phyloP scores from a whole-genome alignment of 768 basidiomycete genomes.

The Holtermannia corniformis region DNA sequence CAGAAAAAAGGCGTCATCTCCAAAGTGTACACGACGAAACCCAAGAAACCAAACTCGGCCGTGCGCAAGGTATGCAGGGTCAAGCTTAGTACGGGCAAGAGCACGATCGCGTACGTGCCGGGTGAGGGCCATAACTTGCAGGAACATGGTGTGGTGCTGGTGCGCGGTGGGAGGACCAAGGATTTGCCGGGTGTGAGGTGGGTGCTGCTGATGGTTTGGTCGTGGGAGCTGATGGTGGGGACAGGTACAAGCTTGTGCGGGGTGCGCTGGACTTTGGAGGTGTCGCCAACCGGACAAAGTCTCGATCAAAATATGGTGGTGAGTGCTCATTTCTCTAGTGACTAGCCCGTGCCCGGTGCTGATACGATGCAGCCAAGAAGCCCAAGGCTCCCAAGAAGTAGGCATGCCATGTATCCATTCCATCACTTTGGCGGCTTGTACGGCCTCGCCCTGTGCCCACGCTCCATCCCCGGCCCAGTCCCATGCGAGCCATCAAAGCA shows the following conservation, averaged over 20 bases:
- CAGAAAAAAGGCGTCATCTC: conserved; percentile 90
- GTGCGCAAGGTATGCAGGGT: conserved; percentile 94
- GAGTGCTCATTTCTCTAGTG: conserved; percentile 14
- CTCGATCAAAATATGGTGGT: conserved; percentile 92
- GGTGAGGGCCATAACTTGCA: conserved; percentile 98
- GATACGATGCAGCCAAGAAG: conserved; percentile 58
- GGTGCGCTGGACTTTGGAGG: conserved; percentile 85
- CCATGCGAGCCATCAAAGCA: not conserved
- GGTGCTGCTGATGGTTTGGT: conserved; percentile 14
- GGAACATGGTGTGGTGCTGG: conserved; percentile 89
- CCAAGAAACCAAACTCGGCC: conserved; percentile 97
- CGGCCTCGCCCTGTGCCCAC: not conserved
- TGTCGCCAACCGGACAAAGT: conserved; percentile 69
- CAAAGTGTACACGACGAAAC: conserved; percentile 60
- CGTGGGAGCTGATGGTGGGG: not conserved
- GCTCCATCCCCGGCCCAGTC: not conserved
- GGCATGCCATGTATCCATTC: not conserved
- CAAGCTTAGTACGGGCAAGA: conserved; percentile 80
- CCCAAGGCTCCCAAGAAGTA: conserved; percentile 48
- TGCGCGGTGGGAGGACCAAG: conserved; percentile 91
- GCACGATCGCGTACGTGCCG: conserved; percentile 84
- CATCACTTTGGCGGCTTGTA: not conserved
- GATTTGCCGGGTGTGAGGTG: conserved; percentile 97
- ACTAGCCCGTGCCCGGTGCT: not conserved
- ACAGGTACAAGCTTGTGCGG: conserved; percentile 87